A percentile compares a stretch with the other conserved stretches of the same genome.
Conservation (phyloP, 1,284 basidiomycete species). For the Entoloma clypeatum region DNA sequence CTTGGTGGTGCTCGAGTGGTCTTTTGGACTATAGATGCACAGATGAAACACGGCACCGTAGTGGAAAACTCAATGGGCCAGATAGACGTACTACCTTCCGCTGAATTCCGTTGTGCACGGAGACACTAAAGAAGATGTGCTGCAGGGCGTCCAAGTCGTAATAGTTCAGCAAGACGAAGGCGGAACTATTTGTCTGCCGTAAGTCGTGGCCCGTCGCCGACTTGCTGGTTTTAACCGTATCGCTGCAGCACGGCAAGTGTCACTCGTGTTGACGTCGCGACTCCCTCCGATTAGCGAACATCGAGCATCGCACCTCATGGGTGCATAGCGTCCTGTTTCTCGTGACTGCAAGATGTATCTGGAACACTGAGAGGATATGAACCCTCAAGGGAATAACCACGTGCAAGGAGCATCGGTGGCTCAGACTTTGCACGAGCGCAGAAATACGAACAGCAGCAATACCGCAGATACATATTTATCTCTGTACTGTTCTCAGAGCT, state of each 20-base stretch:
- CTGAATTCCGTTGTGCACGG: too few species aligned
- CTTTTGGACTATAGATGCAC: slow-evolving; percentile 22
- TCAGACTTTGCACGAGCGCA: too few species aligned
- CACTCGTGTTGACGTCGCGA: slow-evolving; percentile 18
- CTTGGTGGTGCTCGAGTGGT: slow-evolving; percentile 23
- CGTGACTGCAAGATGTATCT: too few species aligned
- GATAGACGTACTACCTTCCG: too few species aligned
- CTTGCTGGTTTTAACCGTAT: not conserved
- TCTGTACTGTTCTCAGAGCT: slow-evolving; percentile 7
- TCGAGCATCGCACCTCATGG: too few species aligned
- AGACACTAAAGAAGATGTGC: too few species aligned
- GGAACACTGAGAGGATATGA: too few species aligned
- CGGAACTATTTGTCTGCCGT: slow-evolving; percentile 21
- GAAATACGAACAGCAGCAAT: too few species aligned
- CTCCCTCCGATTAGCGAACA: too few species aligned
- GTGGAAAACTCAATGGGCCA: slow-evolving; percentile 13
- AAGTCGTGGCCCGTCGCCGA: slow-evolving; percentile 3
- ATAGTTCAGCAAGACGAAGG: slow-evolving; percentile 19
- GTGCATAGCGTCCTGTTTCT: too few species aligned
- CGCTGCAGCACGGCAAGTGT: slow-evolving; percentile 15
- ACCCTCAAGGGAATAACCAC: too few species aligned
- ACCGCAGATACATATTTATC: not conserved
- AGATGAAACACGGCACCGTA: slow-evolving; percentile 23
- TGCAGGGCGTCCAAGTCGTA: slow-evolving; percentile 20
- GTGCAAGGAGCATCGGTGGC: too few species aligned